Conservation (phyloP, 768 basidiomycete species). For the Leccinum obscurum region DNA sequence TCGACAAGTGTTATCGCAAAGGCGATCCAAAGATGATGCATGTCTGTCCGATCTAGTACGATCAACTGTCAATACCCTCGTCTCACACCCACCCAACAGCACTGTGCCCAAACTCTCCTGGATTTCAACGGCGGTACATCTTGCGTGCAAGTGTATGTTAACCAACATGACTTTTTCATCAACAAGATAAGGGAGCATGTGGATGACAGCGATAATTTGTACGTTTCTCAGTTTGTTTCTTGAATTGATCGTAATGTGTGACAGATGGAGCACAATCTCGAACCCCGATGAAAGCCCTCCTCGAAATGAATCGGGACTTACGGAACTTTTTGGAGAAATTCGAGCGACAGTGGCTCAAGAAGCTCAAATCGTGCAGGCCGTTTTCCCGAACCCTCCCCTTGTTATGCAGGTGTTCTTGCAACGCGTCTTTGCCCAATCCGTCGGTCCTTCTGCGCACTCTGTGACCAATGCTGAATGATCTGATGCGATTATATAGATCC, state of each 20-base stretch:
- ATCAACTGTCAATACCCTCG: constrained; percentile 6
- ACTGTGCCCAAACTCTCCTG: constrained; percentile 93
- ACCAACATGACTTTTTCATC: constrained; percentile 99
- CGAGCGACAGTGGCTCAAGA: constrained; percentile 91
- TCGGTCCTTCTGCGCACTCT: constrained; percentile 40
- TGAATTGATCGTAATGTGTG: constrained; percentile 3
- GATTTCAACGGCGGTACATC: constrained; percentile 98
- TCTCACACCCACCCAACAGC: constrained; percentile 49
- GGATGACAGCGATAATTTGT: constrained; percentile 51
- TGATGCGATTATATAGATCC: constrained; percentile 59
- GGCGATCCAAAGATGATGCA: constrained; percentile 99
- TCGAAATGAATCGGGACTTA: constrained; percentile 74
- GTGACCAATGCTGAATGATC: constrained; percentile 1
- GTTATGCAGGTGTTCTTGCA: constrained; percentile 99
- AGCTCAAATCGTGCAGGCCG: constrained; percentile 96
- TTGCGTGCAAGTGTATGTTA: constrained; percentile 98
- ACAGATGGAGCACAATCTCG: constrained; percentile 79
- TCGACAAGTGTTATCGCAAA: constrained; percentile 93
- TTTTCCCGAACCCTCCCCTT: constrained; percentile 93
- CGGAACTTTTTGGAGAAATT: constrained; percentile 83
- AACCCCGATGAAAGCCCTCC: constrained; percentile 81
- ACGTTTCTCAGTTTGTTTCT: constrained; percentile 41
- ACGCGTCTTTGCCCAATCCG: constrained; percentile 96
- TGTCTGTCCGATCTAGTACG: constrained; percentile 44
- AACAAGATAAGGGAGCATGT: constrained; percentile 76